phyloP scores from a whole-genome alignment of 2,329 filamentous ascomycete genomes.

The Acephala macrosclerotiorum region DNA sequence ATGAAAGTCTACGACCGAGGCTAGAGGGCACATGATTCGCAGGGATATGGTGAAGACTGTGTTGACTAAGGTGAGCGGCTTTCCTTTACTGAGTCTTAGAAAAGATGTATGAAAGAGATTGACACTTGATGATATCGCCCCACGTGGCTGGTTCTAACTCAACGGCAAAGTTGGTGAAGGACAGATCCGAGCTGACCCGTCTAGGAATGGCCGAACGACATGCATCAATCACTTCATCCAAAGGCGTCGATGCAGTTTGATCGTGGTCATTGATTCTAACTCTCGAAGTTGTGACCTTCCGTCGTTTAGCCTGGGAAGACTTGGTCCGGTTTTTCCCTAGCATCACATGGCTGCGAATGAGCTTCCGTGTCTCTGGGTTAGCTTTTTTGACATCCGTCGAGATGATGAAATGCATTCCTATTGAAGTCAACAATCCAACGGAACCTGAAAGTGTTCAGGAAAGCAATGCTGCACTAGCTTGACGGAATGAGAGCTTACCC shows the following conservation, averaged over 20 bases:
- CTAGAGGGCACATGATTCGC: conserved; percentile 44
- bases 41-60: conserved; percentile 46
- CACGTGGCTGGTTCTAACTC: conserved; percentile 39
- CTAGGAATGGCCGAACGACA: conserved; percentile 8
- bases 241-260: not conserved
- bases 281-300: conserved; percentile 46
- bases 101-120: conserved; percentile 18
- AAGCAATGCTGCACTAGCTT: too few relatives aligned
- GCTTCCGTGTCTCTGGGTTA: conserved; percentile 38
- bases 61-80: not conserved
- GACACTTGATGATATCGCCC: conserved; percentile 38
- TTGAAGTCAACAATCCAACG: conserved; percentile 51
- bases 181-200: conserved; percentile 33
- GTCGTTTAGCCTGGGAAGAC: conserved; percentile 46
- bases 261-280: not conserved
- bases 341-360: conserved; percentile 34
- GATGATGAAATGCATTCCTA: conserved; percentile 48
- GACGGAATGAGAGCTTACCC: too few relatives aligned
- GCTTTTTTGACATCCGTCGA: conserved; percentile 41
- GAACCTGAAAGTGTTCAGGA: too few relatives aligned
- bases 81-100: too few relatives aligned
- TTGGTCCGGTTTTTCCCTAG: conserved; percentile 32
- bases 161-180: conserved; percentile 38
- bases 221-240: not conserved
- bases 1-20: conserved; percentile 44